phyloP scores from a whole-genome alignment of 2,329 filamentous ascomycete species.

The Pseudocercospora macadamiae region DNA sequence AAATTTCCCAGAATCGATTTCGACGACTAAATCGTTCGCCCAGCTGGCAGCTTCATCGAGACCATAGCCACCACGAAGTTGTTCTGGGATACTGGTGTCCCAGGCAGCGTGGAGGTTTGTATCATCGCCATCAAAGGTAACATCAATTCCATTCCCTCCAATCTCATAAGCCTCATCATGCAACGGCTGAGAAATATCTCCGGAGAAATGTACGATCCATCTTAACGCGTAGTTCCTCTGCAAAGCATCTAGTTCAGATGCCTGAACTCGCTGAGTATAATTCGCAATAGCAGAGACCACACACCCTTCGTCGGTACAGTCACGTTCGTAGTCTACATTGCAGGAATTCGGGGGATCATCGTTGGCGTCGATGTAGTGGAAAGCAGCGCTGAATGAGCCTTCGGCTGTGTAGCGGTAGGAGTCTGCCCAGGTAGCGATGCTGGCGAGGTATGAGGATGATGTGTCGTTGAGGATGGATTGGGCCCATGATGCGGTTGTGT shows the following conservation, averaged over 20 bases:
- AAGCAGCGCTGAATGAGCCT: conserved; percentile 51
- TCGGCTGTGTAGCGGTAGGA: conserved; percentile 52
- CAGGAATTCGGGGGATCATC: conserved; percentile 50
- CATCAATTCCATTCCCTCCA: conserved; percentile 50
- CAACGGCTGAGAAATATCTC: conserved; percentile 70
- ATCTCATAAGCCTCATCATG: conserved; percentile 54
- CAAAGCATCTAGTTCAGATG: conserved; percentile 32
- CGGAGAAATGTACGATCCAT: conserved; percentile 60
- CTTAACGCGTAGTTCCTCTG: conserved; percentile 49
- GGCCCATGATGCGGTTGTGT: conserved; percentile 49
- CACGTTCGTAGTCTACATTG: conserved; percentile 54
- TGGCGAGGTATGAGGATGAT: conserved; percentile 52
- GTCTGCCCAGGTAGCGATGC: conserved; percentile 59
- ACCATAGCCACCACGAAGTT: conserved; percentile 44
- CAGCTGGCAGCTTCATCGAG: conserved; percentile 44
- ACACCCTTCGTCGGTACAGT: conserved; percentile 56
- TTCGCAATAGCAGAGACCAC: conserved; percentile 59
- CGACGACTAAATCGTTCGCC: conserved; percentile 41
- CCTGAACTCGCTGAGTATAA: conserved; percentile 48
- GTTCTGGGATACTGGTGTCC: conserved; percentile 50
- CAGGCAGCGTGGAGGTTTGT: conserved; percentile 51
- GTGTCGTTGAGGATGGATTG: conserved; percentile 48
- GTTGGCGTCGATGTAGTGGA: conserved; percentile 58
- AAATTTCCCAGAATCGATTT: conserved; percentile 46
- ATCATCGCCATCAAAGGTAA: conserved; percentile 44